Percentiles rank a stretch among this genome's conserved stretches.
phyloP scores from a whole-genome alignment of 805 yeast species.

The Barnettozyma sucrosica region DNA sequence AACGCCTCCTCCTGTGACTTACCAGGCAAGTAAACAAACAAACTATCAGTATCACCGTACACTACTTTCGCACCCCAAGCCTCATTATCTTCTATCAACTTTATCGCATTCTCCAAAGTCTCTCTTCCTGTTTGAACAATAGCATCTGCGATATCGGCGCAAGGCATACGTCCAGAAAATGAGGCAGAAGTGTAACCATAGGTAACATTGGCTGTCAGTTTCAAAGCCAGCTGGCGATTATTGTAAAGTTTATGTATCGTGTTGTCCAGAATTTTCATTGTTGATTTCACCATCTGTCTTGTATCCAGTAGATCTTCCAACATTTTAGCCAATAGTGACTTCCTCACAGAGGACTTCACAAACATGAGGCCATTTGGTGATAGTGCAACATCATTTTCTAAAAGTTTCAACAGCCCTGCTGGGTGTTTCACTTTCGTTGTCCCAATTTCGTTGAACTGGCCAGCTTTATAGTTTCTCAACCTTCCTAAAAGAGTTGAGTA shows the following conservation, averaged over 20 bases:
- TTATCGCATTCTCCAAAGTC: slow-evolving; percentile 65
- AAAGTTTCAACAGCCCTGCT: slow-evolving; percentile 47
- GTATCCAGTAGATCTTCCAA: slow-evolving; percentile 75
- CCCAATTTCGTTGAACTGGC: slow-evolving; percentile 45
- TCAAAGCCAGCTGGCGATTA: slow-evolving; percentile 80
- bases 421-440: slow-evolving; percentile 41
- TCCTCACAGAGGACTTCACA: slow-evolving; percentile 58
- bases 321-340: slow-evolving; percentile 78
- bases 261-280: slow-evolving; percentile 57
- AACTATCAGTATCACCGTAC: slow-evolving; percentile 94
- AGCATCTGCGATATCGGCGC: slow-evolving; percentile 90
- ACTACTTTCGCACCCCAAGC: slow-evolving; percentile 88
- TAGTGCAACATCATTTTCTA: slow-evolving; percentile 50
- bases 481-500: slow-evolving; percentile 68
- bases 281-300: slow-evolving; percentile 69
- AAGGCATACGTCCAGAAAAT: slow-evolving; percentile 96
- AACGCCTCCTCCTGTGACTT: slow-evolving; percentile 74
- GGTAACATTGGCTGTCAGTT: slow-evolving; percentile 89
- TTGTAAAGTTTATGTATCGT: slow-evolving; percentile 49
- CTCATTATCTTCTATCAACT: slow-evolving; percentile 50
- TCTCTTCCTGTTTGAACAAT: slow-evolving; percentile 91
- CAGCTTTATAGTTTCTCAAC: slow-evolving; percentile 43
- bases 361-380: slow-evolving; percentile 89
- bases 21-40: slow-evolving; percentile 89
- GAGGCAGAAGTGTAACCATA: slow-evolving; percentile 95